These are phyloP conservation scores for Cladosporium sp. DNA, from an alignment of 2,329 filamentous ascomycete genomes.

Conservation along the genomic window DNA sequence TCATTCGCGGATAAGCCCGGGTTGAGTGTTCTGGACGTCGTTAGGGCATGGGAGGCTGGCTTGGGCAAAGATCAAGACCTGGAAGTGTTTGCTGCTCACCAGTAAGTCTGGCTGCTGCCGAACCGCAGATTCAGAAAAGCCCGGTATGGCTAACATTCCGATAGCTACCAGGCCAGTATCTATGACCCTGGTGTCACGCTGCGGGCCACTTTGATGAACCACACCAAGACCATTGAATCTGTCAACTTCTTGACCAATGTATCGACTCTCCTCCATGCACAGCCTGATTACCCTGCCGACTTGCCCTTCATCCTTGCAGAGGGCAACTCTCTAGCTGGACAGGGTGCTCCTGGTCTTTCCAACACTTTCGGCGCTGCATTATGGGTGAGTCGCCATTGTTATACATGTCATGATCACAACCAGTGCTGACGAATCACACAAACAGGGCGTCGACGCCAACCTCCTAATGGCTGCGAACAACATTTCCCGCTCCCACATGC, in stretches of 20 bases:
- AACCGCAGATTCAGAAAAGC: no score
- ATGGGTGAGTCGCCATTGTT: slow-evolving; percentile 45
- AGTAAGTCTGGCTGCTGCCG: background rate
- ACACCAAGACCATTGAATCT: slow-evolving; percentile 50
- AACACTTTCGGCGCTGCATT: slow-evolving; percentile 64
- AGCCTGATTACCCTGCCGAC: slow-evolving; percentile 28
- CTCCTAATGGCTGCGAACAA: slow-evolving; percentile 58
- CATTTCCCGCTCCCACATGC: slow-evolving; percentile 62
- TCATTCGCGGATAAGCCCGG: slow-evolving; percentile 54
- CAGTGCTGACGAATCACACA: background rate
- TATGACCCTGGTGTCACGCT: slow-evolving; percentile 62
- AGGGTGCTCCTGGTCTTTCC: slow-evolving; percentile 60
- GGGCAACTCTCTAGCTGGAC: slow-evolving; percentile 62
- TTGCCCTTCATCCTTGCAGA: slow-evolving; percentile 61
- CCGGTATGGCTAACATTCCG: slow-evolving; percentile 51
- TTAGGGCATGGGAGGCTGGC: slow-evolving; percentile 55
- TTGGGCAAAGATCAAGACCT: slow-evolving; percentile 53
- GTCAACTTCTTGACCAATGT: slow-evolving; percentile 15
- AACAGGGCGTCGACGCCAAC: slow-evolving; percentile 56
- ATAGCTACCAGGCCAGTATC: slow-evolving; percentile 66
- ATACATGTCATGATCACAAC: background rate
- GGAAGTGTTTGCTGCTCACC: background rate
- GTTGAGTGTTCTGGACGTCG: slow-evolving; percentile 52
- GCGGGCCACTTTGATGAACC: slow-evolving; percentile 64
- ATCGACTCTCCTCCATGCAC: slow-evolving; percentile 5